phyloP scores from a whole-genome alignment of 495 filamentous ascomycete genomes.

The Aspergillus asperescens region DNA sequence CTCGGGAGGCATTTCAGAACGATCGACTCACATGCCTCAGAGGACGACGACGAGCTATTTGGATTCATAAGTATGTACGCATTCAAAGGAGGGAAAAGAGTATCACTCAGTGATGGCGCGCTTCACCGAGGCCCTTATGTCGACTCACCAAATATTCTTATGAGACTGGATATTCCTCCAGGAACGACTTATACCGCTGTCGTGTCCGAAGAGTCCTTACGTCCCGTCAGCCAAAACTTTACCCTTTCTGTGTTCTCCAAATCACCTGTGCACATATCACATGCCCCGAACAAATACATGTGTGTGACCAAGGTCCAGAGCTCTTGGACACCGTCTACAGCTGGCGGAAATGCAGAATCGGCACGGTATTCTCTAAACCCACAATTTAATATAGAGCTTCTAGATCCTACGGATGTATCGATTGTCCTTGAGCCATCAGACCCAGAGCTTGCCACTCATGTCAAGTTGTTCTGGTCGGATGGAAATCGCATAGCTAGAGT shows the following conservation, averaged over 20 bases:
- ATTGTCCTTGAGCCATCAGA: constrained; percentile 72
- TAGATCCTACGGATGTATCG: constrained; percentile 51
- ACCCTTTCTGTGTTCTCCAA: constrained; percentile 77
- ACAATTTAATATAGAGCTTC: constrained; percentile 66
- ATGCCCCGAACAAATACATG: constrained; percentile 53
- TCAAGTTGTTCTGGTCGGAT: constrained; percentile 73
- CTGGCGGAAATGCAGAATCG: constrained; percentile 77
- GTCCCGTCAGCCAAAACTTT: constrained; percentile 65
- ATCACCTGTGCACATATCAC: constrained; percentile 50
- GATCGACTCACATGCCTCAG: constrained; percentile 10
- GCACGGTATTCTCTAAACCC: constrained; percentile 75
- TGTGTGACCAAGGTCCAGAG: constrained; percentile 50
- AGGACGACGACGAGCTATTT: constrained; percentile 36
- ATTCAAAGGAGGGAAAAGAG: constrained; percentile 66
- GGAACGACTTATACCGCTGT: constrained; percentile 67
- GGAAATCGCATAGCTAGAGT: constrained; percentile 65
- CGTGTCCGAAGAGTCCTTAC: constrained; percentile 70
- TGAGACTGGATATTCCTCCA: constrained; percentile 61
- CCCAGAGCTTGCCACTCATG: constrained; percentile 66
- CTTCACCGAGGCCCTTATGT: constrained; percentile 75
- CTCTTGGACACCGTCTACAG: constrained; percentile 70
- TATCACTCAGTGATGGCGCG: constrained; percentile 64
- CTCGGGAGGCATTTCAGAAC: constrained; percentile 74
- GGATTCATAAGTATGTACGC: constrained; percentile 86
- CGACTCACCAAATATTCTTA: constrained; percentile 86